Evolutionary conservation across 768 basidiomycete species (phyloP).

Genomic region (Neoboletus brunneissimus): DNA sequence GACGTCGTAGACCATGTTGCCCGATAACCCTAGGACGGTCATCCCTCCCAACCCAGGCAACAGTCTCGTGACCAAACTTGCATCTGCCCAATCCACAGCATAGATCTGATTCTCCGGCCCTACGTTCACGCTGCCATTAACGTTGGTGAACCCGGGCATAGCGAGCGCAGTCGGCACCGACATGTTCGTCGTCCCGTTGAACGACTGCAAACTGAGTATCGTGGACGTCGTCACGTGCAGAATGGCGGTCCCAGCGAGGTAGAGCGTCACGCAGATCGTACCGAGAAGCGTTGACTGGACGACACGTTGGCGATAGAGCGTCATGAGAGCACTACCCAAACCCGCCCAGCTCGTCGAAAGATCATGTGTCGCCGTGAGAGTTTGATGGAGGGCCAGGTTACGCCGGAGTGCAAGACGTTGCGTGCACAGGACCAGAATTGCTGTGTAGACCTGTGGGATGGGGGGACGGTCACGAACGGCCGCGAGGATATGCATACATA

Average conservation of each 20-base stretch:
- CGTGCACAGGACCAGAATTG: neutral
- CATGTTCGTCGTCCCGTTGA: slow-evolving; percentile 3
- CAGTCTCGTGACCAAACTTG: neutral
- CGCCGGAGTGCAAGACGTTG: neutral
- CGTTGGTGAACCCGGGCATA: too few relatives aligned
- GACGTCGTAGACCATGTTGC: neutral
- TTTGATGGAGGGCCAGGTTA: neutral
- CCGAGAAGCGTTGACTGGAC: too few relatives aligned
- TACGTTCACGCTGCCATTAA: too few relatives aligned
- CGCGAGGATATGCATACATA: neutral
- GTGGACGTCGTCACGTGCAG: slow-evolving; percentile 12
- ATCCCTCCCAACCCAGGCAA: neutral
- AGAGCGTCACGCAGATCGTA: neutral
- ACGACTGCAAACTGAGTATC: slow-evolving; percentile 6
- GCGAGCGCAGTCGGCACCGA: neutral
- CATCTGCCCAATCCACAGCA: neutral
- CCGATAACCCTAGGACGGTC: neutral
- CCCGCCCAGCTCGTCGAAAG: neutral
- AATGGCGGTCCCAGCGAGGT: slow-evolving; percentile 9
- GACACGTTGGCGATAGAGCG: too few relatives aligned
- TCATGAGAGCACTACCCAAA: neutral
- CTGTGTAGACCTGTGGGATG: neutral
- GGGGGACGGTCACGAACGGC: neutral
- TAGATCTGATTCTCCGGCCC: neutral
- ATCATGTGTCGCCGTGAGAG: neutral